These are phyloP conservation scores for Neurospora terricola DNA, from an alignment of 495 filamentous ascomycete species.

Conservation along the genomic window DNA sequence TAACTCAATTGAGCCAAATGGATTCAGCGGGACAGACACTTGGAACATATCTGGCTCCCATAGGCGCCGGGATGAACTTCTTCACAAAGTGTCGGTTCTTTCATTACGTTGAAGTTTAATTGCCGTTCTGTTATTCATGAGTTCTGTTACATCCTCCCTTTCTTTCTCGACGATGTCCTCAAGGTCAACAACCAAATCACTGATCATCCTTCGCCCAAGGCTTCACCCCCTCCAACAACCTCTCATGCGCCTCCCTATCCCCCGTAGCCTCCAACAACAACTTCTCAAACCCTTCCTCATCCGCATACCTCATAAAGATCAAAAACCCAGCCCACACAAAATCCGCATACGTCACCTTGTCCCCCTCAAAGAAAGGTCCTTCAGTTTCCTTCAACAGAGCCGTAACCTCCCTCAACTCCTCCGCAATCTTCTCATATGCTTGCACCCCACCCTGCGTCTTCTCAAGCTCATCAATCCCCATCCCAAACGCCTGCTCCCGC, in stretches of 20 bases:
- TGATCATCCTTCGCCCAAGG: conserved; percentile 26
- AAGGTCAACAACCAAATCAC: neutral
- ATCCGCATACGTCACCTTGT: conserved; percentile 29
- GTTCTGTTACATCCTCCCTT: neutral
- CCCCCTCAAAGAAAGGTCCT: conserved; percentile 40
- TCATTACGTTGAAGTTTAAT: neutral
- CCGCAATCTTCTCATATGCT: conserved; percentile 25
- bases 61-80: neutral
- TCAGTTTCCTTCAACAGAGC: conserved; percentile 36
- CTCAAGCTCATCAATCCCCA: conserved; percentile 28
- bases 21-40: neutral
- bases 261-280: conserved; percentile 24
- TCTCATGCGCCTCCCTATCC: conserved; percentile 21
- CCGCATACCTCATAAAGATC: conserved; percentile 21
- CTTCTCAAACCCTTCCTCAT: conserved; percentile 22
- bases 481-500: conserved; percentile 29
- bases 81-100: too few relatives aligned
- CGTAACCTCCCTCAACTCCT: conserved; percentile 28
- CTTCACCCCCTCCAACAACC: conserved; percentile 28
- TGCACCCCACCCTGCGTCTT: neutral
- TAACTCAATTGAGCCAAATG: neutral
- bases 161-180: neutral
- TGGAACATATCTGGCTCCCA: neutral
- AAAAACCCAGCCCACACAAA: conserved; percentile 32
- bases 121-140: neutral